Percentiles rank a stretch among this genome's conserved stretches.
These are phyloP conservation scores for Gaultheria prostrata DNA, from an alignment of 148 eudicot genomes.

Conservation along the genomic window DNA sequence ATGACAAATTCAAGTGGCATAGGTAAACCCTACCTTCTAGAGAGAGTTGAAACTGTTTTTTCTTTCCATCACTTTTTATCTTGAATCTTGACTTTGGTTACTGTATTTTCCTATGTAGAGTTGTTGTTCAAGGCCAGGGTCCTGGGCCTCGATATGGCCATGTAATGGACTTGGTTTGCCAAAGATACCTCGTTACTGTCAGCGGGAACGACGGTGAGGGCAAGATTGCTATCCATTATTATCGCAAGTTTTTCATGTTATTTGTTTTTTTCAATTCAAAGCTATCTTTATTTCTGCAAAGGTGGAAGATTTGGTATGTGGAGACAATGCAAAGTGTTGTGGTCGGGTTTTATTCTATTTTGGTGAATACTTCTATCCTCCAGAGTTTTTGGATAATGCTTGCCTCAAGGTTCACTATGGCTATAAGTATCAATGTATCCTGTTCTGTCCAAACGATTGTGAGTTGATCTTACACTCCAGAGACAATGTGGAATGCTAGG, in stretches of 20 bases:
- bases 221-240: background rate
- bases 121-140: slow-evolving; percentile 94
- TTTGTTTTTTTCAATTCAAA: background rate
- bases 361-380: background rate
- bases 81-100: slow-evolving; percentile 20
- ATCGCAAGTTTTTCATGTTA: background rate
- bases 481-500: background rate
- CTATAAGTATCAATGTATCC: background rate
- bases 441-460: background rate
- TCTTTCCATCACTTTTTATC: background rate
- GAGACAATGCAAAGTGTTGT: background rate
- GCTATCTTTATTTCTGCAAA: background rate
- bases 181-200: slow-evolving; percentile 85
- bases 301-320: background rate
- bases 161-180: slow-evolving; percentile 92
- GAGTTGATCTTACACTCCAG: background rate
- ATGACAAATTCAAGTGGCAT: slow-evolving; percentile 97
- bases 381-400: background rate
- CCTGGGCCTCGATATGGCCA: slow-evolving; percentile 98
- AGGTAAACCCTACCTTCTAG: slow-evolving; percentile 42
- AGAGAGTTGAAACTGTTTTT: slow-evolving; percentile 6
- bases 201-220: slow-evolving; percentile 94
- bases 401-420: background rate
- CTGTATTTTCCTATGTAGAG: slow-evolving; percentile 40
- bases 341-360: background rate